Conservation (phyloP, 495 filamentous ascomycete species). For the Xanthoparmelia taractica region DNA sequence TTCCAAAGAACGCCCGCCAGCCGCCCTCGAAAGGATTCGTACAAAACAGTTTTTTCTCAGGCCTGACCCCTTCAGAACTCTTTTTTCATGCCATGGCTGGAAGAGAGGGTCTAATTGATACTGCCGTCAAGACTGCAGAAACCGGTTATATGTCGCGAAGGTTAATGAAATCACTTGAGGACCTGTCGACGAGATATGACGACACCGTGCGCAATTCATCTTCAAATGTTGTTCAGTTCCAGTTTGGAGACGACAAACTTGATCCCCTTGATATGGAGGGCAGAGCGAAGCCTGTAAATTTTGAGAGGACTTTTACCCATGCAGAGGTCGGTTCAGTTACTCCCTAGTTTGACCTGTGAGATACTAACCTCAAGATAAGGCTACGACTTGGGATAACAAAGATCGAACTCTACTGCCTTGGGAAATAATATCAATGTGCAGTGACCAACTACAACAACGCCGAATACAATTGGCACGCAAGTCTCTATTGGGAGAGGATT, state of each 20-base stretch:
- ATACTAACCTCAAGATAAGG: constrained; percentile 20
- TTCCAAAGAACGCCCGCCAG: constrained; percentile 83
- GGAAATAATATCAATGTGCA: constrained; percentile 62
- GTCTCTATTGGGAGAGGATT: constrained; percentile 40
- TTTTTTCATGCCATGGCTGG: constrained; percentile 97
- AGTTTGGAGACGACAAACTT: constrained; percentile 89
- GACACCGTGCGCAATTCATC: constrained; percentile 87
- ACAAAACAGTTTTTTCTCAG: constrained; percentile 91
- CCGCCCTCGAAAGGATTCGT: constrained; percentile 96
- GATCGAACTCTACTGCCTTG: constrained; percentile 61
- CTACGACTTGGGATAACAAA: constrained; percentile 66
- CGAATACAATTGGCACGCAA: constrained; percentile 57
- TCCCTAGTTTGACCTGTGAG: background rate
- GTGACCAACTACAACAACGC: constrained; percentile 55
- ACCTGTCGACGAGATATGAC: constrained; percentile 86
- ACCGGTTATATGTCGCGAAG: constrained; percentile 98
- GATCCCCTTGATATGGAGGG: constrained; percentile 98
- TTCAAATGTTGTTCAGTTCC: constrained; percentile 84
- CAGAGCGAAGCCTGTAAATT: constrained; percentile 83
- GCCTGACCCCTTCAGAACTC: constrained; percentile 84
- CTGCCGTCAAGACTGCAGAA: constrained; percentile 98
- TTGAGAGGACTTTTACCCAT: constrained; percentile 86
- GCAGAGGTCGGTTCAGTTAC: constrained; percentile 45
- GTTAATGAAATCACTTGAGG: constrained; percentile 95
- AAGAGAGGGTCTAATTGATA: constrained; percentile 97